A percentile compares a stretch with the other conserved stretches of the same genome.
phyloP scores from a whole-genome alignment of 768 basidiomycete genomes.

The Zangia roseola region DNA sequence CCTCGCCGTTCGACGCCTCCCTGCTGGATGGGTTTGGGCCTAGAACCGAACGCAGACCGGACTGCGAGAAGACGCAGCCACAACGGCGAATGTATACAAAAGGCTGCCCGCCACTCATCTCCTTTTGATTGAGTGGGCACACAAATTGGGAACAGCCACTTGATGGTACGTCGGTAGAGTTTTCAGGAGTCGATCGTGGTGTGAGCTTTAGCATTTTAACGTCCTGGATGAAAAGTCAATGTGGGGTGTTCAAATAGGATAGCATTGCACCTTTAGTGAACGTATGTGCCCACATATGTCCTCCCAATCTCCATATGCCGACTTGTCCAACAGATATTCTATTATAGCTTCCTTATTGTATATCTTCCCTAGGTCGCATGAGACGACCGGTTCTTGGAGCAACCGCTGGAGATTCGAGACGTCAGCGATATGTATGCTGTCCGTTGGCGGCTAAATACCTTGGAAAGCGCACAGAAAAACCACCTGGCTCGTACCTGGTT shows the following conservation, averaged over 20 bases:
- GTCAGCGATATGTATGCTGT: neutral
- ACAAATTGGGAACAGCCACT: constrained; percentile 69
- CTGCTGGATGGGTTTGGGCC: constrained; percentile 27
- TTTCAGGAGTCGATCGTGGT: constrained; percentile 54
- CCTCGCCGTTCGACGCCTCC: constrained; percentile 22
- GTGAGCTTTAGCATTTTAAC: constrained; percentile 83
- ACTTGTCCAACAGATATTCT: constrained; percentile 82
- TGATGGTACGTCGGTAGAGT: constrained; percentile 34
- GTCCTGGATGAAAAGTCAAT: constrained; percentile 51
- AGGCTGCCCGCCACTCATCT: constrained; percentile 89
- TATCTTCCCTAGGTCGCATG: constrained; percentile 88
- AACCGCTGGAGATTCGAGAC: constrained; percentile 55
- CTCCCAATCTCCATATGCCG: constrained; percentile 86
- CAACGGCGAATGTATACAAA: constrained; percentile 87
- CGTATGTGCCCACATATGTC: constrained; percentile 91
- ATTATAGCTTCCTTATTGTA: constrained; percentile 96
- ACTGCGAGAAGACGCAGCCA: constrained; percentile 89
- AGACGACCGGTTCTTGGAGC: constrained; percentile 87
- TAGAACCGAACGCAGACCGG: constrained; percentile 65
- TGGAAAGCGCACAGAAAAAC: constrained; percentile 94
- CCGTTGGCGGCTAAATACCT: constrained; percentile 47
- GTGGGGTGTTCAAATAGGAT: neutral
- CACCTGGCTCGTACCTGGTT: constrained; percentile 86
- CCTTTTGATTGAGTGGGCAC: constrained; percentile 89
- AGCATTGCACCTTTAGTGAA: constrained; percentile 72